phyloP scores from a whole-genome alignment of 768 basidiomycete species.

The Panus rudis region DNA sequence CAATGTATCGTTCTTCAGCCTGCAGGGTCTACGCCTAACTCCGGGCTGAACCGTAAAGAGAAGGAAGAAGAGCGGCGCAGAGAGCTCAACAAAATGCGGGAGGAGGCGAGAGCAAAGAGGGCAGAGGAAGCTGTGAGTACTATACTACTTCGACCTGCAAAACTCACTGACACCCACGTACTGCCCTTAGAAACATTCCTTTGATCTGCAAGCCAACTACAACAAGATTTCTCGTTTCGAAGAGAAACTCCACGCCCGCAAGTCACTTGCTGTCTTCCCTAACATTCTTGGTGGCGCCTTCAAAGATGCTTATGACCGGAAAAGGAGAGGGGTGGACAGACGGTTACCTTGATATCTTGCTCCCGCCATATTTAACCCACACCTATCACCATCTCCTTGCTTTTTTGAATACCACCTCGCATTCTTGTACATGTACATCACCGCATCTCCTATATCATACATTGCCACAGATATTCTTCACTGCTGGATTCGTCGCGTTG shows the following conservation, averaged over 20 bases:
- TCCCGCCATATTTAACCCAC: neutral
- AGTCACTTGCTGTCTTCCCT: constrained; percentile 50
- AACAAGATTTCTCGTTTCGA: constrained; percentile 51
- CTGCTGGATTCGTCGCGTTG: constrained; percentile 5
- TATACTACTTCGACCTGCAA: neutral
- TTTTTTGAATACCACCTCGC: too few species aligned
- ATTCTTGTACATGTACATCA: too few species aligned
- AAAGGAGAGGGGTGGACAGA: constrained; percentile 1
- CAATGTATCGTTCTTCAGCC: constrained; percentile 9
- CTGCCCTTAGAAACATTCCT: constrained; percentile 14
- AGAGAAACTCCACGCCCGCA: constrained; percentile 41
- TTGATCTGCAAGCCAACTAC: constrained; percentile 21
- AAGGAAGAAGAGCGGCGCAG: constrained; percentile 63
- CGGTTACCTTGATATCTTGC: neutral
- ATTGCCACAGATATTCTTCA: too few species aligned
- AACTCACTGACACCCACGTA: neutral
- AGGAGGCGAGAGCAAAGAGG: constrained; percentile 57
- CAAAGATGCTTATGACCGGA: constrained; percentile 16
- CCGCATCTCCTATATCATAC: too few species aligned
- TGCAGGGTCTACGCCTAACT: constrained; percentile 17
- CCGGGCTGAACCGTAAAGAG: constrained; percentile 42
- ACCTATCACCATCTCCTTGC: too few species aligned
- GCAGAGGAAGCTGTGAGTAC: constrained; percentile 46
- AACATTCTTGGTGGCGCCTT: constrained; percentile 23
- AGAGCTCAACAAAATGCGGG: constrained; percentile 62